Percentiles rank a stretch among this genome's conserved stretches.
phyloP scores from a whole-genome alignment of 495 filamentous ascomycete species.

The Mytilinidion resinicola region DNA sequence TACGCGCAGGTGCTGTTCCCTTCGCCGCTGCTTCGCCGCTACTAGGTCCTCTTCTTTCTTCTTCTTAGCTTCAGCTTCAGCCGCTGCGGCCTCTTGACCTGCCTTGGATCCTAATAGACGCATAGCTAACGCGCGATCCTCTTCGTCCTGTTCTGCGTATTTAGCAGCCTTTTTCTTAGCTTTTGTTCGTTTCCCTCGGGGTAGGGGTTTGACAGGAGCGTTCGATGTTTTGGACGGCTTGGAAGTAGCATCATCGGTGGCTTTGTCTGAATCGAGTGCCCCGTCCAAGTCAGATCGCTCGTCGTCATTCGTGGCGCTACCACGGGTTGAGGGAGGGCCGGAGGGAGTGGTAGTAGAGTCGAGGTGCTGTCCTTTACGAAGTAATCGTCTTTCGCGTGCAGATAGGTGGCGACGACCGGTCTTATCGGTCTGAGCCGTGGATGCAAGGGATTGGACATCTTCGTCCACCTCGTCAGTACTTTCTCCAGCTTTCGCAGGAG shows the following conservation, averaged over 20 bases:
- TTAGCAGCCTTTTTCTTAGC: constrained; percentile 82
- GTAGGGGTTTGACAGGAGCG: constrained; percentile 26
- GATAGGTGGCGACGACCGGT: constrained; percentile 40
- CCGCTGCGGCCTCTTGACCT: constrained; percentile 48
- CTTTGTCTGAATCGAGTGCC: neutral
- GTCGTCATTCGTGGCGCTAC: constrained; percentile 12
- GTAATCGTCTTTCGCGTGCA: constrained; percentile 44
- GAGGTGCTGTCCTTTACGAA: constrained; percentile 43
- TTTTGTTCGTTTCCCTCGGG: constrained; percentile 79
- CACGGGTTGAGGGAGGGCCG: constrained; percentile 7
- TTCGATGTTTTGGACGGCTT: constrained; percentile 29
- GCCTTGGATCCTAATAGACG: constrained; percentile 67
- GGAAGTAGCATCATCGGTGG: constrained; percentile 4
- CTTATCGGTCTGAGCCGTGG: constrained; percentile 24
- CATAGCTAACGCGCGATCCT: constrained; percentile 78
- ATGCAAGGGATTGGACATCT: constrained; percentile 16
- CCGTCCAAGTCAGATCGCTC: neutral
- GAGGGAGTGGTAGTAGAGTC: constrained; percentile 18
- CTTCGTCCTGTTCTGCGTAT: constrained; percentile 92
- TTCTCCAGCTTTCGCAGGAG: constrained; percentile 25
- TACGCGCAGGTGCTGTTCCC: constrained; percentile 69
- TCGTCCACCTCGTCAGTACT: constrained; percentile 20
- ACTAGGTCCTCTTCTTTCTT: constrained; percentile 56
- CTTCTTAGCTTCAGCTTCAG: constrained; percentile 44
- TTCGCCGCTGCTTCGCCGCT: constrained; percentile 61